Evolutionary conservation across 257 asterid genomes (phyloP), one percentile per base, ranked within the genome.

Genomic region (Forsythia suspensa): DNA sequence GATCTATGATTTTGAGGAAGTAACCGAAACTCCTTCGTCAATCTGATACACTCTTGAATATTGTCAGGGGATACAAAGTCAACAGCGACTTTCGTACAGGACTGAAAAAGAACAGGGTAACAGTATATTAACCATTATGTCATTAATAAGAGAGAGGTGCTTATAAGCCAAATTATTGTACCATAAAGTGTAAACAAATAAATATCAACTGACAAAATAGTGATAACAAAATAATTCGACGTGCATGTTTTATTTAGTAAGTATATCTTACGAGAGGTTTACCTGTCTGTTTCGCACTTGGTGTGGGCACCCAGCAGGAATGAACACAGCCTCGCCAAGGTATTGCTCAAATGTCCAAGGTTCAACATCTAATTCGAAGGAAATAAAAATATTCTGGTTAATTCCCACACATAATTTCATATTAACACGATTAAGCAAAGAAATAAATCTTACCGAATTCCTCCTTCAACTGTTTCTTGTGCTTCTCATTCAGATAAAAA

Each of bases 251-350:
- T 20, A 41, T 71, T 29, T 13, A 41, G 13, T 10, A 10, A 71
- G 40, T 7, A 41, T 29, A 21, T 71, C 20, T 7, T 12, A 70
- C n/a, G 15, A 13, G 39, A 6, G 70, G 34, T 79, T 75, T 73
- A 87, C 90, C 90, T 84, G 85, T 73, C 82, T 77, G 76, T 87
- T 87, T 79, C 90, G 76, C 82, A 84, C 90, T 87, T 87, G 87
- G 76, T 84, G 88, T 13, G 88, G 87, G 61, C 90, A 87, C 55
- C 88, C 90, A 7, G 88, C 88, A 41, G 88, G 88, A 43, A 84
- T 84, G 75, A 84, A 84, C 9, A 87, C 86, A 41, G 90, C 90
- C 79, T 87, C 87, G 36, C 90, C 88, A 66, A 80, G 80, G 59
- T 82, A 70, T 73, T 87, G 90, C 65, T 84, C 87, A 66, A 84